Conservation (phyloP, 2,329 filamentous ascomycete species). For the Penicillium sp. region DNA sequence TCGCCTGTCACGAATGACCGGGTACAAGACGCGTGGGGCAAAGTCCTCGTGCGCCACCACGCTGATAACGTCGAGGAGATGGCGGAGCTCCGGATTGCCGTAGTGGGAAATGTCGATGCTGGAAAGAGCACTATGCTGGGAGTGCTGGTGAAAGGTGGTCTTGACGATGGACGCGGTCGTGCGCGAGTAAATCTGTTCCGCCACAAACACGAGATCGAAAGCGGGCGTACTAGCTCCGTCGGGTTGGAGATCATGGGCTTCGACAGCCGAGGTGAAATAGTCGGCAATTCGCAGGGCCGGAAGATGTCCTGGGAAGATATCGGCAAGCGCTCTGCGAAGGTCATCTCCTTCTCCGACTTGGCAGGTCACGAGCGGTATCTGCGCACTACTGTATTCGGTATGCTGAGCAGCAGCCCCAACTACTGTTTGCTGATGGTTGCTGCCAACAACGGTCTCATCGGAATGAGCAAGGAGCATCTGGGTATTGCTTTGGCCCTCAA, state of each 20-base stretch:
- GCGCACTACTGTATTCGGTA: constrained; percentile 91
- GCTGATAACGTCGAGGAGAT: constrained; percentile 77
- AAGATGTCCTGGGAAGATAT: constrained; percentile 97
- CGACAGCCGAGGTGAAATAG: constrained; percentile 77
- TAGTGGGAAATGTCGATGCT: constrained; percentile 96
- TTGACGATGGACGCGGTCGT: constrained; percentile 91
- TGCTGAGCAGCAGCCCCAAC: constrained; percentile 91
- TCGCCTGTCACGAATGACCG: constrained; percentile 63
- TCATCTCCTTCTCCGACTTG: constrained; percentile 93
- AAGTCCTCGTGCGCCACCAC: constrained; percentile 74
- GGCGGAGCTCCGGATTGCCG: constrained; percentile 92
- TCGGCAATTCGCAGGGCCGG: constrained; percentile 78
- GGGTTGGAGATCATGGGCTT: constrained; percentile 99
- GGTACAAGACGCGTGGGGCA: constrained; percentile 75
- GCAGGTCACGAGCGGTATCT: constrained; percentile 95
- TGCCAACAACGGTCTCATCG: constrained; percentile 93
- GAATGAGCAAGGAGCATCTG: constrained; percentile 97
- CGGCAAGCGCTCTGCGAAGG: constrained; percentile 87
- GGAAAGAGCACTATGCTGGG: constrained; percentile 96
- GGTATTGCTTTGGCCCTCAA: constrained; percentile 93
- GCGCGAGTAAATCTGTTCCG: constrained; percentile 94
- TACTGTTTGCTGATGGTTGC: constrained; percentile 98
- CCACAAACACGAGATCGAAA: constrained; percentile 97
- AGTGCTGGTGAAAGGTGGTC: constrained; percentile 88
- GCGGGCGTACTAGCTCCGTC: constrained; percentile 89